A percentile compares a stretch with the other conserved stretches of the same genome.
phyloP scores from a whole-genome alignment of 2,329 filamentous ascomycete genomes.

The Teratosphaeria destructans region DNA sequence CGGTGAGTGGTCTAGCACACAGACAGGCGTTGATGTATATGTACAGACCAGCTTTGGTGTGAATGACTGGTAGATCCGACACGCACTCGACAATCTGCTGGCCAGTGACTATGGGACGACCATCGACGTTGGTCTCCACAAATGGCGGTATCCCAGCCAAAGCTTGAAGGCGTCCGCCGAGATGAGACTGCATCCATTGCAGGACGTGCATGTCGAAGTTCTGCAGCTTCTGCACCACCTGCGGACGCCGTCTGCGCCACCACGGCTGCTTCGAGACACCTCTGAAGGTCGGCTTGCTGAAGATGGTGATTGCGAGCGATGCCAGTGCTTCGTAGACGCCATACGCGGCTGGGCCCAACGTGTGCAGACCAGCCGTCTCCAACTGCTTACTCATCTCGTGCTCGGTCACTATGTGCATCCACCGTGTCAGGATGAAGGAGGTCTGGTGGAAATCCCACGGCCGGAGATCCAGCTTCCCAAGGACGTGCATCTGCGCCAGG shows the following conservation, averaged over 20 bases:
- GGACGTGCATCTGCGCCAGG: conserved; percentile 17
- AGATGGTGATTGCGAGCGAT: conserved; percentile 18
- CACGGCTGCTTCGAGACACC: conserved; percentile 17
- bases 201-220: conserved; percentile 25
- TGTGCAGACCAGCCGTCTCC: conserved; percentile 15
- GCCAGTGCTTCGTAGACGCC: conserved; percentile 24
- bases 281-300: conserved; percentile 18
- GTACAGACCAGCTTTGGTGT: conserved; percentile 73
- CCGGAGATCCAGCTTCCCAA: conserved; percentile 10
- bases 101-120: conserved; percentile 51
- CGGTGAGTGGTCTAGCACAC: conserved; percentile 69
- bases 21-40: conserved; percentile 76
- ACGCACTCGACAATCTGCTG: conserved; percentile 38
- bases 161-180: conserved; percentile 19
- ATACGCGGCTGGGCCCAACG: conserved; percentile 13
- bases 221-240: conserved; percentile 20
- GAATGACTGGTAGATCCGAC: conserved; percentile 56
- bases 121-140: conserved; percentile 56
- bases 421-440: conserved; percentile 17
- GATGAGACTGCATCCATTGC: conserved; percentile 23
- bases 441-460: conserved; percentile 10
- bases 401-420: conserved; percentile 20
- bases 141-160: conserved; percentile 36
- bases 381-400: conserved; percentile 22
- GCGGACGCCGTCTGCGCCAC: conserved; percentile 18